Conservation (phyloP, 2,329 filamentous ascomycete species). For the Stachybotrys elegans region DNA sequence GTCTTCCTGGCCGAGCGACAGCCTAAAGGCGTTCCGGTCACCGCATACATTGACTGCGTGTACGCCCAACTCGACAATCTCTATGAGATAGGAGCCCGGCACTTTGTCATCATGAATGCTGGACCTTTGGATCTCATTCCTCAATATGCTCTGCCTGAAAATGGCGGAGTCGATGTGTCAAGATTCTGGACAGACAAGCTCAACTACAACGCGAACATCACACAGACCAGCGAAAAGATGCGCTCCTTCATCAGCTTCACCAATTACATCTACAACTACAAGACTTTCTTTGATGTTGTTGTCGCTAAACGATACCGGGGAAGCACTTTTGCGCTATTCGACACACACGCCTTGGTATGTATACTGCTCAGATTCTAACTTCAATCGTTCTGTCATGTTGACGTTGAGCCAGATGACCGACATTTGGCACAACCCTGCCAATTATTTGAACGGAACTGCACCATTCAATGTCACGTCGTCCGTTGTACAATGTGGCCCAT, state of each 20-base stretch:
- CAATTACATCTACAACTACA: constrained; percentile 1
- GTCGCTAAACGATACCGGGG: constrained; percentile 1
- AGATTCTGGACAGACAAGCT: neutral
- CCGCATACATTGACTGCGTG: constrained; percentile 1
- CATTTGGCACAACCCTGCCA: constrained; percentile 1
- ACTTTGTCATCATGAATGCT: constrained; percentile 2
- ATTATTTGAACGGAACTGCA: constrained; percentile 1
- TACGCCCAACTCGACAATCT: neutral
- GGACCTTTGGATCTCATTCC: constrained; percentile 1
- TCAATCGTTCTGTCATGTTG: neutral
- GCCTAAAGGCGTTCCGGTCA: neutral
- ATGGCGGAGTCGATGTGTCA: neutral
- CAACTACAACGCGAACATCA: constrained; percentile 1
- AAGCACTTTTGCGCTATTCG: constrained; percentile 2
- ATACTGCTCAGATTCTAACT: neutral
- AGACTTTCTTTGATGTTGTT: neutral
- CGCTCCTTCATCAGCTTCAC: neutral
- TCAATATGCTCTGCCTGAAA: constrained; percentile 1
- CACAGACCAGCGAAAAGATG: constrained; percentile 3
- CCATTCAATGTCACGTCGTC: neutral
- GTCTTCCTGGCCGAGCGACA: neutral
- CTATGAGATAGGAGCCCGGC: neutral
- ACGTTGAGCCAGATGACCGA: neutral
- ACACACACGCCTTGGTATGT: neutral
- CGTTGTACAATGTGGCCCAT: neutral